Evolutionary conservation across 768 basidiomycete species (phyloP).

Genomic region (Gloeostereum incarnatum): DNA sequence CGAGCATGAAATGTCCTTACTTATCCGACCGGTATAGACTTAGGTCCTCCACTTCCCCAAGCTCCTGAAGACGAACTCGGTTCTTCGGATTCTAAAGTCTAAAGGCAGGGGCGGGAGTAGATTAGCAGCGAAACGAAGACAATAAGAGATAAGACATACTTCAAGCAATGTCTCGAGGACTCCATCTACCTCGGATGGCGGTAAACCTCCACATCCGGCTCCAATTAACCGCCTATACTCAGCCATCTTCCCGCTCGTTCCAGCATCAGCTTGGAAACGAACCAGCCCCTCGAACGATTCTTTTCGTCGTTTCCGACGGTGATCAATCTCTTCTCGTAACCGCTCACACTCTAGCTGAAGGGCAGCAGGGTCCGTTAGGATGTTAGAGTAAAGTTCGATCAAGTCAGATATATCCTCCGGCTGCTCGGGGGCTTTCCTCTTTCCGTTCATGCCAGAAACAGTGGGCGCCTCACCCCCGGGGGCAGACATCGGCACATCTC

Average conservation of each 20-base stretch:
- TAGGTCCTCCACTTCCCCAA: conserved; percentile 26
- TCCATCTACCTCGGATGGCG: conserved; percentile 81
- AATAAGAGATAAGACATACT: conserved; percentile 30
- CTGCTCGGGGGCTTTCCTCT: conserved; percentile 38
- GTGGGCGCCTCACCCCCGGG: conserved; percentile 9
- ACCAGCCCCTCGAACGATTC: conserved; percentile 69
- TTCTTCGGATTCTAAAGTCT: conserved; percentile 82
- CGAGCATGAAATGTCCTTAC: conserved; percentile 9
- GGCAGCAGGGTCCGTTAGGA: conserved; percentile 49
- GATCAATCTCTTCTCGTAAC: conserved; percentile 55
- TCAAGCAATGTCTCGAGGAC: conserved; percentile 81
- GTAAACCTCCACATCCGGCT: conserved; percentile 82
- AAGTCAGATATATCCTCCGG: conserved; percentile 61
- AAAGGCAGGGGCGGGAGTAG: conserved; percentile 6
- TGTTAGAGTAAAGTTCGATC: conserved; percentile 41
- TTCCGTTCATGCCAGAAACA: conserved; percentile 27
- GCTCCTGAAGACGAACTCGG: conserved; percentile 44
- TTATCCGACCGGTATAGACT: conserved; percentile 20
- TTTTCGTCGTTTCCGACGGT: conserved; percentile 60
- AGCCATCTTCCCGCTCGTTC: conserved; percentile 81
- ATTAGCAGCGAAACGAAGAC: conserved; percentile 1
- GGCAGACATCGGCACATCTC: conserved; percentile 17
- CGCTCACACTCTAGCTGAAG: conserved; percentile 46
- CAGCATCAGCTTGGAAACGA: conserved; percentile 79
- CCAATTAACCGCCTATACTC: conserved; percentile 87